These are phyloP conservation scores for Neltuma alba DNA, from an alignment of 306 rosid species.

Conservation along the genomic window DNA sequence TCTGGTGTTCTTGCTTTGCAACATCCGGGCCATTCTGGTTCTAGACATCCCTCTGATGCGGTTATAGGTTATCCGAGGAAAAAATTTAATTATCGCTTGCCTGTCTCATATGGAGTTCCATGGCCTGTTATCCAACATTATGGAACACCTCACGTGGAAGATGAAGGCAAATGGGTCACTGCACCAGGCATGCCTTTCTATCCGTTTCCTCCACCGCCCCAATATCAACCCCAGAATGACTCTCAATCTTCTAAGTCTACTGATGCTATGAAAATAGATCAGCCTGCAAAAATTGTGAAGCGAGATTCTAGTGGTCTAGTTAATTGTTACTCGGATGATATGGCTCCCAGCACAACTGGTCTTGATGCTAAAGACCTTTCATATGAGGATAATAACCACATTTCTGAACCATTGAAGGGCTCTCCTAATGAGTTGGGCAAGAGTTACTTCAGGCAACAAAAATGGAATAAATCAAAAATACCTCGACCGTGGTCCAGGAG, in stretches of 20 bases:
- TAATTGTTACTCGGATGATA: slow-evolving; percentile 51
- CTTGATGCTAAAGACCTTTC: slow-evolving; percentile 43
- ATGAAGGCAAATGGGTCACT: slow-evolving; percentile 61
- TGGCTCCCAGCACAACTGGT: slow-evolving; percentile 59
- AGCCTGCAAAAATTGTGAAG: slow-evolving; percentile 48
- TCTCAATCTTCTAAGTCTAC: slow-evolving; percentile 46
- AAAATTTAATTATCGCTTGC: slow-evolving; percentile 68
- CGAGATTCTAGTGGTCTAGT: slow-evolving; percentile 40
- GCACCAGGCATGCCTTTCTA: slow-evolving; percentile 94
- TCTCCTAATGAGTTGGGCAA: slow-evolving; percentile 67
- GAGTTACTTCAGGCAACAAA: slow-evolving; percentile 76
- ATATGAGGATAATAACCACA: slow-evolving; percentile 36
- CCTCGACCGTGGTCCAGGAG: slow-evolving; percentile 59
- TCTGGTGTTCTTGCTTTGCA: slow-evolving; percentile 41
- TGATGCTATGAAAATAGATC: slow-evolving; percentile 39
- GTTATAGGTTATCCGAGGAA: slow-evolving; percentile 72
- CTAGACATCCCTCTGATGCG: slow-evolving; percentile 41
- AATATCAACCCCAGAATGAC: slow-evolving; percentile 53
- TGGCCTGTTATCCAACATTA: slow-evolving; percentile 61
- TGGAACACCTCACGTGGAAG: slow-evolving; percentile 64
- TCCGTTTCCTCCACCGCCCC: slow-evolving; percentile 92
- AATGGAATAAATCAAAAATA: slow-evolving; percentile 65
- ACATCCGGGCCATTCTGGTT: slow-evolving; percentile 42
- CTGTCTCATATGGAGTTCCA: slow-evolving; percentile 89
- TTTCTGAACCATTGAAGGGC: slow-evolving; percentile 52